Conservation (phyloP, 805 yeast species). For the Cyberlindnera mrakii region DNA sequence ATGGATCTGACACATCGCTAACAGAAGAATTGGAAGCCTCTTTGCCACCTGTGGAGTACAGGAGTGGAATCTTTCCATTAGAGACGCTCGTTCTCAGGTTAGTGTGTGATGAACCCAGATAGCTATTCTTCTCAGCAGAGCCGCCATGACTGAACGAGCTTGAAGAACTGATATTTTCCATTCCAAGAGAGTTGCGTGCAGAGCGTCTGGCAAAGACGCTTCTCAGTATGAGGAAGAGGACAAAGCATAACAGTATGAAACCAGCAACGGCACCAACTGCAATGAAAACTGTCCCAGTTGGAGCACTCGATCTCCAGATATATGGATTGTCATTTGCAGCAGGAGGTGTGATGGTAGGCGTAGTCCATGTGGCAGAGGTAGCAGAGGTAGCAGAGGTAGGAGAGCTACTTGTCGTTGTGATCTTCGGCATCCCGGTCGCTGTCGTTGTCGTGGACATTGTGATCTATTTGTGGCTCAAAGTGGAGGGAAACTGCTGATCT, state of each 20-base stretch:
- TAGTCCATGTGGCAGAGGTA: slow-evolving; percentile 17
- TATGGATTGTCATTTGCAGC: slow-evolving; percentile 58
- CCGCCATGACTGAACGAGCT: slow-evolving; percentile 13
- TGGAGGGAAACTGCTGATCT: too few species aligned
- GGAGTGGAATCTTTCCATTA: slow-evolving; percentile 14
- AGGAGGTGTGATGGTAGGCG: slow-evolving; percentile 43
- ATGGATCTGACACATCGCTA: slow-evolving; percentile 11
- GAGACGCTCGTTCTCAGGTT: slow-evolving; percentile 9
- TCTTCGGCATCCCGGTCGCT: slow-evolving; percentile 9
- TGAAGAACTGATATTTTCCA: slow-evolving; percentile 14
- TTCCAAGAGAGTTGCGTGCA: slow-evolving; percentile 39
- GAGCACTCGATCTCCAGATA: slow-evolving; percentile 42
- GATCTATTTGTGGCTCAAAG: not conserved
- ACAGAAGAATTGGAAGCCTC: slow-evolving; percentile 6
- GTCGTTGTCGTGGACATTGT: not conserved
- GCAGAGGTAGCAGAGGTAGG: not conserved
- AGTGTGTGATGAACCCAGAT: slow-evolving; percentile 2
- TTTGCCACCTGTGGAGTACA: slow-evolving; percentile 10
- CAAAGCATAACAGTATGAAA: slow-evolving; percentile 44
- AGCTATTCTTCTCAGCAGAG: slow-evolving; percentile 4
- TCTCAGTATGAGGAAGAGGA: slow-evolving; percentile 45
- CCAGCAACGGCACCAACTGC: slow-evolving; percentile 70
- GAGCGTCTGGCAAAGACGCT: slow-evolving; percentile 43
- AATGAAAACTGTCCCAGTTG: slow-evolving; percentile 79
- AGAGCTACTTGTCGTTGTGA: slow-evolving; percentile 3